Conservation (phyloP, 2,329 filamentous ascomycete species). For the Pyricularia grisea region DNA sequence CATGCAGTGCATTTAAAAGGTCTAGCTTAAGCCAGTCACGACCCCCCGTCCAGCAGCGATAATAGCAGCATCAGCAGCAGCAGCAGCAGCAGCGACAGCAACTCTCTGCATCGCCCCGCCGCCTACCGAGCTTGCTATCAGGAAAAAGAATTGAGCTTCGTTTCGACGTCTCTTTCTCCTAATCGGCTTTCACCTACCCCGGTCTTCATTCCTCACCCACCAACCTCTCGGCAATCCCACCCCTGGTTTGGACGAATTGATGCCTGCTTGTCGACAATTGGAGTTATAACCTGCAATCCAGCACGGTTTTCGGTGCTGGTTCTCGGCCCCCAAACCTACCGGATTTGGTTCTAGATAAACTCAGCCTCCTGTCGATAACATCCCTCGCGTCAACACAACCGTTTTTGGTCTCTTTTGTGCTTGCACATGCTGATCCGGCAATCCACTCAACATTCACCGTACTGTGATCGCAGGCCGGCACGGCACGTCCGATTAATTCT, state of each 20-base stretch:
- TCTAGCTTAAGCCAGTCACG: neutral
- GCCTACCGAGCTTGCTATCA: neutral
- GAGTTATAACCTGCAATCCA: neutral
- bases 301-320: neutral
- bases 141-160: neutral
- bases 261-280: neutral
- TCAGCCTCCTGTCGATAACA: neutral
- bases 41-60: neutral
- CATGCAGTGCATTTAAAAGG: neutral
- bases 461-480: conserved; percentile 7
- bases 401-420: neutral
- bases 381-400: neutral
- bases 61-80: neutral
- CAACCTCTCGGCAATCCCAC: neutral
- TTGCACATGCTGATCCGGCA: conserved; percentile 1
- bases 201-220: neutral
- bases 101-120: neutral
- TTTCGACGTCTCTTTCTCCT: neutral
- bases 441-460: neutral
- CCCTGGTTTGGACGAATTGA: conserved; percentile 1
- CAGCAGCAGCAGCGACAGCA: neutral
- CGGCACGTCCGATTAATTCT: conserved; percentile 5
- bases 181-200: neutral
- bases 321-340: neutral
- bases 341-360: neutral